These are phyloP conservation scores for Cystoderma amianthinum DNA, from an alignment of 768 basidiomycete species.

Conservation along the genomic window DNA sequence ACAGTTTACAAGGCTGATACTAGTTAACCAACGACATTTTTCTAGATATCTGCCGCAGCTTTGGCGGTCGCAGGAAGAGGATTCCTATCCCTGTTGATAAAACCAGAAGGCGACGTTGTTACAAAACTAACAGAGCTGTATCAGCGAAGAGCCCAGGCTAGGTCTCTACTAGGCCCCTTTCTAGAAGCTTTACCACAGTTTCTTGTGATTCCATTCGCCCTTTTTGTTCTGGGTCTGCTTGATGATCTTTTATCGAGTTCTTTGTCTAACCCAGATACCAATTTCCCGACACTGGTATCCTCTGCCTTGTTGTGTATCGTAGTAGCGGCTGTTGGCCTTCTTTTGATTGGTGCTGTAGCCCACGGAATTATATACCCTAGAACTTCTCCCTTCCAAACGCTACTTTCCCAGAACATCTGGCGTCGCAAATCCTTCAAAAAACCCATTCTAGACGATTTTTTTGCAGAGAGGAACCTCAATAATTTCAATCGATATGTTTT, in stretches of 20 bases:
- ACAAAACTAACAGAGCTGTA: conserved; percentile 7
- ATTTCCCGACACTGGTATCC: neutral
- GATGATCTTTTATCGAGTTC: conserved; percentile 7
- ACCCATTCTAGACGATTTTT: neutral
- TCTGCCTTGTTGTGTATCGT: neutral
- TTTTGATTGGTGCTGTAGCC: neutral
- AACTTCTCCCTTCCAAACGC: conserved; percentile 5
- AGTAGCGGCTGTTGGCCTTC: neutral
- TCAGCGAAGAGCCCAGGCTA: conserved; percentile 5
- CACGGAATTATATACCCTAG: conserved; percentile 4
- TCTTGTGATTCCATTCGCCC: conserved; percentile 7
- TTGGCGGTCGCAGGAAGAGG: conserved; percentile 9
- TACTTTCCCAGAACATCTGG: neutral
- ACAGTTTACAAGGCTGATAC: too few species aligned
- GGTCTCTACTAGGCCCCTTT: conserved; percentile 6
- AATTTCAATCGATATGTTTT: conserved; percentile 5
- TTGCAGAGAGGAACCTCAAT: conserved; percentile 1
- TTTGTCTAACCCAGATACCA: neutral
- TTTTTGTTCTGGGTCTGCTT: conserved; percentile 8
- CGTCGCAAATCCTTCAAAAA: too few species aligned
- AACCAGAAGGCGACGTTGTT: conserved; percentile 6
- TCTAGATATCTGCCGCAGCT: conserved; percentile 10
- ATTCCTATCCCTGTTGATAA: conserved; percentile 7
- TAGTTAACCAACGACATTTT: too few species aligned
- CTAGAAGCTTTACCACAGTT: conserved; percentile 7